Percentiles rank a stretch among this genome's conserved stretches.
Conservation (phyloP, 768 basidiomycete species). For the Pseudohyphozyma bogoriensis region DNA sequence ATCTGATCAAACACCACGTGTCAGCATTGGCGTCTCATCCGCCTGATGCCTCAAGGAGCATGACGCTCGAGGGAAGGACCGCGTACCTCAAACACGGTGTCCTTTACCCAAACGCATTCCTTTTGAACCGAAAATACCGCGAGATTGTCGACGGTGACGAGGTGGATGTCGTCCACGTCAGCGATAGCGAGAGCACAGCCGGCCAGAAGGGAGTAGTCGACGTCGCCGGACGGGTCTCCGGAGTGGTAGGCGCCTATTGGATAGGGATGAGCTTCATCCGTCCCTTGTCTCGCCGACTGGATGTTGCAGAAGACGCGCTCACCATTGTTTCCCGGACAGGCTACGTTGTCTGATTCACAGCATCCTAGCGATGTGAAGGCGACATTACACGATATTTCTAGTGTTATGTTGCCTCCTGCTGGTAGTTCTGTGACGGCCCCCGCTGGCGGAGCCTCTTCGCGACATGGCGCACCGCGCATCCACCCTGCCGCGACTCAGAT, state of each 20-base stretch:
- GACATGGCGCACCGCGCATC: too few relatives aligned
- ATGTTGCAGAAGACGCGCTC: too few relatives aligned
- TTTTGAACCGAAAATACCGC: conserved; percentile 33
- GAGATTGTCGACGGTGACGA: conserved; percentile 34
- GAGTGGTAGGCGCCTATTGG: background rate
- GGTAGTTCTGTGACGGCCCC: too few relatives aligned
- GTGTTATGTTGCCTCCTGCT: background rate
- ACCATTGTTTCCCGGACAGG: background rate
- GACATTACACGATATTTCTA: background rate
- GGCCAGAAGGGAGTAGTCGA: conserved; percentile 15
- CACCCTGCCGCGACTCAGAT: too few relatives aligned
- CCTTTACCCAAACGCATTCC: conserved; percentile 29
- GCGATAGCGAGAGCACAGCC: conserved; percentile 27
- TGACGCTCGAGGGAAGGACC: background rate
- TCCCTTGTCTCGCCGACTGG: too few relatives aligned
- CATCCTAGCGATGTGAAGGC: background rate
- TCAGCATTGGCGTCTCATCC: background rate
- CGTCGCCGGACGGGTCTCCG: background rate
- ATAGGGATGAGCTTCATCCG: background rate
- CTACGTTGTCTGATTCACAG: background rate
- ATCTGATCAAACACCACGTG: conserved; percentile 5
- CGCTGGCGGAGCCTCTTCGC: too few relatives aligned
- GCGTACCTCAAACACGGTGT: conserved; percentile 32
- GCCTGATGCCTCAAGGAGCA: background rate
- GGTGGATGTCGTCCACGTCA: conserved; percentile 19